These are phyloP conservation scores for Psilocybe subaeruginosa DNA, from an alignment of 768 basidiomycete genomes.

Conservation along the genomic window DNA sequence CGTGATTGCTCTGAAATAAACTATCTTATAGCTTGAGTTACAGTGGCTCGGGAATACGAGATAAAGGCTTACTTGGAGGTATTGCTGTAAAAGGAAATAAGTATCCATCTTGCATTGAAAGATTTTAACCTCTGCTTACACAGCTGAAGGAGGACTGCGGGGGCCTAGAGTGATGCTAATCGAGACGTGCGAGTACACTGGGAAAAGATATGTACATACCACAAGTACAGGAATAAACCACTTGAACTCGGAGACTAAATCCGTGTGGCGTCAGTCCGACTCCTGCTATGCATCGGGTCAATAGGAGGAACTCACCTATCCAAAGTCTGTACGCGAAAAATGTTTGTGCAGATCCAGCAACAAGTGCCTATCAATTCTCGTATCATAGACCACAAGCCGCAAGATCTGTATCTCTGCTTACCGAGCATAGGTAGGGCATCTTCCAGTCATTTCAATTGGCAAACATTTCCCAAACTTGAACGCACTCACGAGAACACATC, in stretches of 20 bases:
- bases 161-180: background rate
- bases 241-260: background rate
- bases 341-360: constrained; percentile 7
- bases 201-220: background rate
- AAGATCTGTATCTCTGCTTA: background rate
- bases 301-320: background rate
- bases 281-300: background rate
- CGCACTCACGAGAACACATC: background rate
- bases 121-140: background rate
- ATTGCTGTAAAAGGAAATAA: background rate
- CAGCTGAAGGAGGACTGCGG: constrained; percentile 3
- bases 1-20: constrained; percentile 7
- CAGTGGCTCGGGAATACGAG: no score
- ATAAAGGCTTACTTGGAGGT: constrained; percentile 3
- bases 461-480: background rate
- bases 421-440: constrained; percentile 10
- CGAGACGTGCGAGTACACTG: background rate
- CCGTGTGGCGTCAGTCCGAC: background rate
- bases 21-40: background rate
- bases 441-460: background rate
- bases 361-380: background rate
- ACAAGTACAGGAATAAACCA: constrained; percentile 6
- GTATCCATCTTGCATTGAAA: no score
- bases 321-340: constrained; percentile 10
- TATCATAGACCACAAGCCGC: background rate